These are phyloP conservation scores for Ramaria sp. DNA, from an alignment of 768 basidiomycete species.

Conservation along the genomic window DNA sequence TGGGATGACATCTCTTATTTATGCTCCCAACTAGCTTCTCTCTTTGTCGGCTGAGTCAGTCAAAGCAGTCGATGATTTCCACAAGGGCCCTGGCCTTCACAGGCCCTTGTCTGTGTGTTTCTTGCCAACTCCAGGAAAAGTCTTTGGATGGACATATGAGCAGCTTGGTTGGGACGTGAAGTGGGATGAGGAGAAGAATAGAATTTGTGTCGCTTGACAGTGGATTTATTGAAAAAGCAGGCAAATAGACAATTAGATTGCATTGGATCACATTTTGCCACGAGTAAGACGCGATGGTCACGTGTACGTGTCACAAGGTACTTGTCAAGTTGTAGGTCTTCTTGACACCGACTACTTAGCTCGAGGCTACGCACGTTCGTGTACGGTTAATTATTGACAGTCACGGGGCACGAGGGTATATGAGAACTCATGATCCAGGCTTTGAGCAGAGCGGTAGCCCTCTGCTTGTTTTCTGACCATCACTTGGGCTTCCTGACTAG, in stretches of 20 bases:
- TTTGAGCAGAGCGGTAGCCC: too few relatives aligned
- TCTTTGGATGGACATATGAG: constrained; percentile 7
- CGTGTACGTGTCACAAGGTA: too few relatives aligned
- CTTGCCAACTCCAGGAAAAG: neutral
- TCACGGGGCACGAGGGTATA: too few relatives aligned
- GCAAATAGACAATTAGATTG: too few relatives aligned
- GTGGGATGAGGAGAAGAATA: neutral
- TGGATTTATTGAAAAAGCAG: neutral
- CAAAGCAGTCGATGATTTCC: neutral
- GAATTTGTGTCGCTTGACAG: neutral
- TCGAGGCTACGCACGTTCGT: too few relatives aligned
- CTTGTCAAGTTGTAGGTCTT: too few relatives aligned
- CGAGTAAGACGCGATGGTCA: too few relatives aligned
- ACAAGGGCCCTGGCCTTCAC: neutral
- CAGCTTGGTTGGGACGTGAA: constrained; percentile 1
- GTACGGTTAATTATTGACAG: too few relatives aligned
- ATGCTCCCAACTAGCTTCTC: neutral
- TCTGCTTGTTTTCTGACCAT: neutral
- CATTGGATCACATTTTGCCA: too few relatives aligned
- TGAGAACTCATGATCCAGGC: too few relatives aligned
- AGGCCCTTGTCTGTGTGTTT: neutral
- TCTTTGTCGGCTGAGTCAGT: neutral
- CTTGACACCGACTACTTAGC: too few relatives aligned
- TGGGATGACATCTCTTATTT: neutral
- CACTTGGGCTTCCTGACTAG: neutral